Conservation (phyloP, 768 basidiomycete species). For the Amanita rimosa region DNA sequence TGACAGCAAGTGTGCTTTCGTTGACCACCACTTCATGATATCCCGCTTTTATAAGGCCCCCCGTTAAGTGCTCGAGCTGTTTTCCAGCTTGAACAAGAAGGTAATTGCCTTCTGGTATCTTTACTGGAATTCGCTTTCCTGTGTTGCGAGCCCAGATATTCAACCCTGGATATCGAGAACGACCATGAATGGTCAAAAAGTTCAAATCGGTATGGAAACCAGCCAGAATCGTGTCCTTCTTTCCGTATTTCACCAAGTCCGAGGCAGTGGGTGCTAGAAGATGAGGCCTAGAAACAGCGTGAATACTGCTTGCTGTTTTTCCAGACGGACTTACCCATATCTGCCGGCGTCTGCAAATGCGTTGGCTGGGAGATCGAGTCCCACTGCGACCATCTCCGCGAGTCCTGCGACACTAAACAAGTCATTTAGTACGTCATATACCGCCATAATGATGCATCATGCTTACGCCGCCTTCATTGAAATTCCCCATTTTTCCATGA, state of each 20-base stretch:
- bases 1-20: conserved; percentile 59
- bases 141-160: conserved; percentile 94
- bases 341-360: conserved; percentile 68
- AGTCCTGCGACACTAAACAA: conserved; percentile 63
- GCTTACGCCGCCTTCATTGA: conserved; percentile 84
- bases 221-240: conserved; percentile 76
- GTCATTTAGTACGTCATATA: background rate
- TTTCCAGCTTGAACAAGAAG: conserved; percentile 94
- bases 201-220: conserved; percentile 95
- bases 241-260: conserved; percentile 69
- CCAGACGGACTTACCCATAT: conserved; percentile 54
- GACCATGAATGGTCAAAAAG: conserved; percentile 86
- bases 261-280: conserved; percentile 91
- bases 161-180: conserved; percentile 77
- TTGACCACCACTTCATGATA: conserved; percentile 95
- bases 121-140: conserved; percentile 81
- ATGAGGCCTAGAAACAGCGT: conserved; percentile 41
- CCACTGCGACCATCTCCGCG: conserved; percentile 82
- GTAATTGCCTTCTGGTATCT: conserved; percentile 71
- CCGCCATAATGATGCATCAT: background rate
- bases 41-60: conserved; percentile 83
- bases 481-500: conserved; percentile 79
- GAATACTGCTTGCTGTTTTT: background rate
- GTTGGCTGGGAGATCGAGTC: conserved; percentile 62
- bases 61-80: conserved; percentile 82